phyloP scores from a whole-genome alignment of 2,329 filamentous ascomycete species.

The Fusarium nodosum region DNA sequence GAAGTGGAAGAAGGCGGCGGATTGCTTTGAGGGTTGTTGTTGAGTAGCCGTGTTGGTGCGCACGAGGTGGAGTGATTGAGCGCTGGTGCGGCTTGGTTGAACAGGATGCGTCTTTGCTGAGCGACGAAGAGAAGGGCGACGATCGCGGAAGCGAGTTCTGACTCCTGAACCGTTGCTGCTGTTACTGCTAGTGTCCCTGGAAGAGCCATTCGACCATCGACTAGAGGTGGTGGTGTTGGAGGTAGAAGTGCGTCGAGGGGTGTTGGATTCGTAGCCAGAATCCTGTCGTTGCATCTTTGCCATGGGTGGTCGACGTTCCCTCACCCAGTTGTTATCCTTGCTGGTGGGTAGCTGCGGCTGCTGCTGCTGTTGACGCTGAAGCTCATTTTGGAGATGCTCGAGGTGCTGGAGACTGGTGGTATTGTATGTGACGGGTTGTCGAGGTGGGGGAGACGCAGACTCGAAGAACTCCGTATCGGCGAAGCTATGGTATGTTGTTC shows the following conservation, averaged over 20 bases:
- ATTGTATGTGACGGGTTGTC: constrained; percentile 45
- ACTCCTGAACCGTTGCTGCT: constrained; percentile 38
- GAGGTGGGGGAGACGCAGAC: constrained; percentile 53
- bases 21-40: constrained; percentile 25
- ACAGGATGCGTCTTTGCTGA: constrained; percentile 56
- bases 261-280: constrained; percentile 70
- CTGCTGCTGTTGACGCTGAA: constrained; percentile 43
- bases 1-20: constrained; percentile 64
- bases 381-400: constrained; percentile 42
- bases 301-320: constrained; percentile 50
- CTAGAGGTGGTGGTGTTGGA: constrained; percentile 52
- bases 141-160: constrained; percentile 53
- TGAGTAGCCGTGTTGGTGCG: constrained; percentile 50
- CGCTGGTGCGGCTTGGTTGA: constrained; percentile 46
- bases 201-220: constrained; percentile 54
- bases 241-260: constrained; percentile 56
- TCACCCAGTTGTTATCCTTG: constrained; percentile 34
- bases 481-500: constrained; percentile 69
- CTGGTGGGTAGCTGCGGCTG: constrained; percentile 24
- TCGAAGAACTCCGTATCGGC: constrained; percentile 64
- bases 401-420: constrained; percentile 42
- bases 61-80: constrained; percentile 55
- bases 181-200: constrained; percentile 31
- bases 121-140: constrained; percentile 61
- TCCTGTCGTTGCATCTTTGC: constrained; percentile 67